Evolutionary conservation across 2,329 filamentous ascomycete genomes (phyloP).

Genomic region (Cercospora janseana): DNA sequence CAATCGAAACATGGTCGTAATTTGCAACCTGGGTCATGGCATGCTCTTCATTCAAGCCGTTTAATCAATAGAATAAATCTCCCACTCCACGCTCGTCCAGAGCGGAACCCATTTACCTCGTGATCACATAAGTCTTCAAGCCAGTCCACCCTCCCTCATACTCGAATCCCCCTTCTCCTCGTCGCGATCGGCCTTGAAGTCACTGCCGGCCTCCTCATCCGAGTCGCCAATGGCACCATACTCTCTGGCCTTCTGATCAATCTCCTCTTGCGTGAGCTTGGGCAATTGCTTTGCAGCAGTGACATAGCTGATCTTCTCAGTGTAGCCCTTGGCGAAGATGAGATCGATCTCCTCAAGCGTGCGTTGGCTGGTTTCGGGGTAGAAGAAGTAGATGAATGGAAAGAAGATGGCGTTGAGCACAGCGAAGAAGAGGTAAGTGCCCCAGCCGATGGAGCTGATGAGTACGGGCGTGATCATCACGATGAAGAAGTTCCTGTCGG

Average conservation of each 20-base stretch:
- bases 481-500: constrained; percentile 49
- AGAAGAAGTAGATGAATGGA: constrained; percentile 60
- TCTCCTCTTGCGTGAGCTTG: constrained; percentile 36
- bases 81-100: too few relatives aligned
- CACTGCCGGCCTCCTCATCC: constrained; percentile 16
- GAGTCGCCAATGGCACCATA: constrained; percentile 13
- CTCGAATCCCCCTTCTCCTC: constrained; percentile 9
- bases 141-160: constrained; percentile 3
- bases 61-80: too few relatives aligned
- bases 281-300: constrained; percentile 40
- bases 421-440: constrained; percentile 47
- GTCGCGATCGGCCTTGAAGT: constrained; percentile 9
- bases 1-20: too few relatives aligned
- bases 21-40: too few relatives aligned
- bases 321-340: constrained; percentile 30
- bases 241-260: constrained; percentile 37
- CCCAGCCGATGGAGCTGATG: constrained; percentile 49
- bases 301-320: constrained; percentile 38
- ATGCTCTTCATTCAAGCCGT: too few relatives aligned
- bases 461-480: constrained; percentile 45
- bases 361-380: constrained; percentile 38
- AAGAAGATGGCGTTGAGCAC: constrained; percentile 43
- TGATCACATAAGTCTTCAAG: neutral
- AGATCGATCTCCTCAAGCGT: constrained; percentile 33
- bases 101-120: too few relatives aligned